Percentiles rank a stretch among this genome's conserved stretches.
These are phyloP conservation scores for Mortierella antarctica DNA, from an alignment of 192 early-diverging fungal genomes.

Conservation along the genomic window DNA sequence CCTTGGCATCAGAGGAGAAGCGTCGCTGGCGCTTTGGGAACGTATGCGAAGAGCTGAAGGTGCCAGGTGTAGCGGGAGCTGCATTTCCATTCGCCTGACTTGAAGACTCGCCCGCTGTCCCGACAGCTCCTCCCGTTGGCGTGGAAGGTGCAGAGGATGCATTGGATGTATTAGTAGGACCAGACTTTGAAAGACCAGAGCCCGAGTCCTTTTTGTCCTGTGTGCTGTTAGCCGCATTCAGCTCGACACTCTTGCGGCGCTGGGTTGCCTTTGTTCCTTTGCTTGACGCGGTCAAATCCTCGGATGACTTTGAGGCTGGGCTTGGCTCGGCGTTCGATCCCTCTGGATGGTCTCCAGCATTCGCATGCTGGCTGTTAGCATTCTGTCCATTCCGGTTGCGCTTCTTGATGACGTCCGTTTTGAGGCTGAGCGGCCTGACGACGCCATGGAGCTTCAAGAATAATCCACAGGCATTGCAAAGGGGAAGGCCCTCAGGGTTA, in stretches of 20 bases:
- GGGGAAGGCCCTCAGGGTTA: constrained; percentile 86
- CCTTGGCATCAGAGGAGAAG: constrained; percentile 54
- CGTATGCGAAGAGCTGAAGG: constrained; percentile 31
- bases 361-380: constrained; percentile 5
- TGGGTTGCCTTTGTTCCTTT: constrained; percentile 28
- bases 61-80: background rate
- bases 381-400: constrained; percentile 76
- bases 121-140: constrained; percentile 28
- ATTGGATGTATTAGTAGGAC: background rate
- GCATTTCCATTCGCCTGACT: constrained; percentile 6
- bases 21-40: constrained; percentile 53
- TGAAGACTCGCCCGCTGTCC: background rate
- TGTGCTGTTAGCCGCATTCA: constrained; percentile 10
- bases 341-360: constrained; percentile 19
- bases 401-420: constrained; percentile 91
- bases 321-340: constrained; percentile 2
- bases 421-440: constrained; percentile 87
- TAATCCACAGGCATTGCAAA: constrained; percentile 98
- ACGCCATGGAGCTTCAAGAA: constrained; percentile 96
- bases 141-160: constrained; percentile 33
- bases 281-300: constrained; percentile 17
- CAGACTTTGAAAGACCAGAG: constrained; percentile 21
- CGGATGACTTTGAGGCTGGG: constrained; percentile 22
- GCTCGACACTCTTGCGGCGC: constrained; percentile 42
- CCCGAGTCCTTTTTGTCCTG: constrained; percentile 36